A percentile compares a stretch with the other conserved stretches of the same genome.
Evolutionary conservation across 805 yeast species (phyloP).

Genomic region (Saturnispora bothae): DNA sequence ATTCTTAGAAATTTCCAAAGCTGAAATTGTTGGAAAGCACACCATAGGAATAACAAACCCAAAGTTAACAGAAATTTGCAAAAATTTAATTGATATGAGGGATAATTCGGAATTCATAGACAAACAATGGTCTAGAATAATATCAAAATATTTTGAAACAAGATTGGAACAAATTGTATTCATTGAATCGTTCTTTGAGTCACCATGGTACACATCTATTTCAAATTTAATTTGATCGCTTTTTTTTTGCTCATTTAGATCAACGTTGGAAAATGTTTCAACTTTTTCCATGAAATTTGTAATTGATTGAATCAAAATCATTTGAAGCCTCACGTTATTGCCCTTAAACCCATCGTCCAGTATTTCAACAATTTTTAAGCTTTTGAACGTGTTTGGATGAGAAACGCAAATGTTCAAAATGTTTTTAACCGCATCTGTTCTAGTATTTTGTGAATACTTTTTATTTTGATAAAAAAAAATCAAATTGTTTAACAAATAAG

Average conservation of each 20-base stretch:
- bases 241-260: constrained; percentile 31
- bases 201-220: constrained; percentile 45
- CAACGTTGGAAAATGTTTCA: constrained; percentile 34
- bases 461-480: constrained; percentile 36
- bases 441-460: constrained; percentile 24
- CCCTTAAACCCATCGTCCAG: constrained; percentile 39
- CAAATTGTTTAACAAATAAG: constrained; percentile 50
- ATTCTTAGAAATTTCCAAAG: constrained; percentile 47
- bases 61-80: constrained; percentile 44
- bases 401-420: constrained; percentile 48
- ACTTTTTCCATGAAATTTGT: constrained; percentile 48
- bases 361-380: constrained; percentile 40
- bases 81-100: constrained; percentile 39
- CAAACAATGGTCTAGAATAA: constrained; percentile 40
- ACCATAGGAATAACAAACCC: constrained; percentile 71
- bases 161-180: constrained; percentile 71
- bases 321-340: constrained; percentile 32
- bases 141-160: constrained; percentile 48
- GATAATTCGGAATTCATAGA: constrained; percentile 33
- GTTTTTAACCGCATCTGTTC: constrained; percentile 46
- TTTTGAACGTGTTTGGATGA: constrained; percentile 57
- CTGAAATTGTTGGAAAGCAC: constrained; percentile 60
- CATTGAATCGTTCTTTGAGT: constrained; percentile 35
- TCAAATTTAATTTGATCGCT: constrained; percentile 32
- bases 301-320: constrained; percentile 46